Base-by-base conservation (phyloP, 108 stramenopile genomes). In the Mayamaea pseudoterrestris region DNA sequence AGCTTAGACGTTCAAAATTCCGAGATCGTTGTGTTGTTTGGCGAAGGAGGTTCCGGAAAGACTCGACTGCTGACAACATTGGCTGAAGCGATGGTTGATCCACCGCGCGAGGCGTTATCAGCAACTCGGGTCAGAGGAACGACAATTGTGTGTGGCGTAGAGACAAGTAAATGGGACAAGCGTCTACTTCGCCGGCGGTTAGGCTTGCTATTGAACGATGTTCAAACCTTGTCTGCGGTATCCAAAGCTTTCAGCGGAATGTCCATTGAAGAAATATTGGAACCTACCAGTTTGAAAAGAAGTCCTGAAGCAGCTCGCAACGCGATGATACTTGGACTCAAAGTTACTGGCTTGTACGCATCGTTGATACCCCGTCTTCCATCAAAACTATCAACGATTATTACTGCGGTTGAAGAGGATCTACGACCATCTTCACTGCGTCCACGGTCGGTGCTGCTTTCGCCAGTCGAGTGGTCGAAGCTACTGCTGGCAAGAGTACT, bases 381-480 rank as follows among this genome's bases (percentile, higher is more conserved):
- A 5, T 78, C 78, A 7, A 86, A 83, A 43, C 42, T 80, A 5
- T 60, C 78, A 14, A 91, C 83, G 11, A 74, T 83, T 16, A 58
- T 91, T 25, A 81, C 76, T 26, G 63, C 79, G 4, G 74, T 76
- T 34, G 89, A 91, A 63, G 80, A 90, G 23, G 81, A 90, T 27
- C 46, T 83, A 46, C 65, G 66, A 29, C 78, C 75, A 27, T 69
- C 78, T 16, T 44, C 77, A 17, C 34, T 74, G 16, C 60, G 75
- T 13, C 80, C 83, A 29, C 68, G 68, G 14, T 56, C 68, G 20
- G 45, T 58, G 28, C 35, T 69, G 11, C 47, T 91, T 7, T 91
- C 89, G 4, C 79, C 89, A 27, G 69, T 71, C 7, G 89, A 91
- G 51, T 91, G 89, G 89, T 79, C 81, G 13, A 78, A 80, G 42